Base-by-base conservation (phyloP, 768 basidiomycete species). In the Exidia glandulosa region DNA sequence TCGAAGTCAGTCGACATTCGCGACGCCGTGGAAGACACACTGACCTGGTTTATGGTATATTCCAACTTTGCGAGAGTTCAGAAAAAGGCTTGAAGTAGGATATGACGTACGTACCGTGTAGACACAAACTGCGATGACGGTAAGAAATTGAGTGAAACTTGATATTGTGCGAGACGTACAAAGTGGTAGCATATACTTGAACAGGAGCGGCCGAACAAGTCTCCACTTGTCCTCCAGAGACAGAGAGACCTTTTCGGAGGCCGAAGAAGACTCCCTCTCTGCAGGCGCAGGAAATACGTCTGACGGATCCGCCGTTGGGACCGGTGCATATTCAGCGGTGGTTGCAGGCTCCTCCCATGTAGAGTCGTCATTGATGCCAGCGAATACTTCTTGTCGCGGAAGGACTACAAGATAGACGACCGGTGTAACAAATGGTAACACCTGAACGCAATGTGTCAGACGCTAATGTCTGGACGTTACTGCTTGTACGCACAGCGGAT, bases 141-240 rank as follows among this genome's bases (percentile, higher is more conserved):
- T 16, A 54, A 33, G n/a, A 45, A n/a, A 13, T 37, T 13, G 30
- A 2, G 7, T n/a, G 34, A 32, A 27, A 19, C 36, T 50, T 7
- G 16, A 62, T 29, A 56, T 59, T 2, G 14, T 16, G 12, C 16
- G 32, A 50, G 2, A 80, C 90, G 76, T 64, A 91, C 90, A 90
- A 45, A 99, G 74, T 2, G 94, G 94, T n/a, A 94, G 66, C 94
- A 98, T 97, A 69, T 91, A 98, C 63, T 81, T 84, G 57, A 79
- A 59, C 36, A 96, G 69, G 63, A 97, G 72, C 3, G 95, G 94
- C 67, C 79, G 83, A 56, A 90, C 86, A 4, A 99, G 75, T 29
- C 76, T 73, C 81, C 90, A 83, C 73, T 97, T 98, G 63, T 96
- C 92, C 32, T 67, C 71, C 1, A 77, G 74, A 2, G 84, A 77